These are phyloP conservation scores for Climacium dendroides DNA, from an alignment of 225 moss, liverwort and hornwort species.

Conservation along the genomic window DNA sequence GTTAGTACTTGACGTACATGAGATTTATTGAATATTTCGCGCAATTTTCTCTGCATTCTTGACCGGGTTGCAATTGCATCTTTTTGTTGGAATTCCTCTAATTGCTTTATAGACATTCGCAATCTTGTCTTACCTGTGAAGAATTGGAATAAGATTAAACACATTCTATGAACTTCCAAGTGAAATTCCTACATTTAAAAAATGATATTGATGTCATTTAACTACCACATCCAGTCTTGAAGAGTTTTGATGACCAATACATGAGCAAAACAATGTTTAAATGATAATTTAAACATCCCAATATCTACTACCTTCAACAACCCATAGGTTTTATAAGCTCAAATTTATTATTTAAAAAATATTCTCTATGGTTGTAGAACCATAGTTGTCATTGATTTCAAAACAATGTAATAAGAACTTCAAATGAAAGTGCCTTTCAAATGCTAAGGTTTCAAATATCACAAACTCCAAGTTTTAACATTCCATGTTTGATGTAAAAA, in stretches of 20 bases:
- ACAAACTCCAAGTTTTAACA: too few relatives aligned
- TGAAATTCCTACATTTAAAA: accelerated
- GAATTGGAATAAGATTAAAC: background rate
- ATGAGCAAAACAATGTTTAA: accelerated
- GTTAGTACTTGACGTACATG: accelerated
- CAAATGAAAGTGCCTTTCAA: too few relatives aligned
- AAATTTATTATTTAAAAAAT: too few relatives aligned
- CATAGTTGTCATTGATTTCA: too few relatives aligned
- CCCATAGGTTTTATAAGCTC: too few relatives aligned
- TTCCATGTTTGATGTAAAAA: too few relatives aligned
- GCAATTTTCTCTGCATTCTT: accelerated
- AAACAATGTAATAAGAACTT: too few relatives aligned
- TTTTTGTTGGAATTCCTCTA: background rate
- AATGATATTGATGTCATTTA: background rate
- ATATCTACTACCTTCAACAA: background rate
- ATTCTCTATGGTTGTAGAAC: too few relatives aligned
- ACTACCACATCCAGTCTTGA: accelerated
- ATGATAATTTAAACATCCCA: background rate
- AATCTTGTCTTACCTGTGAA: background rate
- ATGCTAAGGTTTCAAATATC: too few relatives aligned
- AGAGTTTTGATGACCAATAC: background rate
- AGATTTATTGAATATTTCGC: accelerated
- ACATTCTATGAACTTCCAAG: accelerated
- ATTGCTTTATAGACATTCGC: background rate
- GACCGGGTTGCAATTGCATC: background rate